Evolutionary conservation across 208 protist genomes (phyloP), one percentile per base, ranked within the genome.

Genomic region (Crithidia thermophila): DNA sequence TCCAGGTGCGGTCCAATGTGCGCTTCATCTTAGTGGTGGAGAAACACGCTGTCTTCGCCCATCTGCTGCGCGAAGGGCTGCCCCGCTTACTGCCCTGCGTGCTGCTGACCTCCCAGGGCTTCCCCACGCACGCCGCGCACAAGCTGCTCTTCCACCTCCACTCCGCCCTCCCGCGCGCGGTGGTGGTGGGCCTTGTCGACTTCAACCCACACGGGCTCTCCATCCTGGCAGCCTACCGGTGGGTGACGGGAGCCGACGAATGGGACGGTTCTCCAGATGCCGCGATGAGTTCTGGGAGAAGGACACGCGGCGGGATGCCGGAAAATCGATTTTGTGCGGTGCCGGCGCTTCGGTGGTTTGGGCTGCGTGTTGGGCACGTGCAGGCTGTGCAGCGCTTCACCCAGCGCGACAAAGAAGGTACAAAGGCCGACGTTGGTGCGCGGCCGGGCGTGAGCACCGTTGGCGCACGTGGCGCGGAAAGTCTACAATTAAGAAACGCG

Each of bases 21-120:
- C 84, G 87, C 40, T 86, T 71, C 28, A 85, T 95, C 52, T 27
- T 95, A 18, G 85, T 95, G n/a, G 71, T 95, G 8, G 87, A 95
- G 69, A 95, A 95, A 63, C 83, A 95, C 66, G 85, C 90, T 1
- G 79, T 94, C 3, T 94, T 91, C 40, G 74, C 77, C 31, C 79
- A 84, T 9, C 73, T 95, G 20, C 81, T 92, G 71, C 73, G 85
- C 20, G 83, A 87, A 30, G 58, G 73, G 11, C 64, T 92, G 5
- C 76, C 67, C n/a, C 72, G 75, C 0, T 57, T 55, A 4, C 51
- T 95, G 36, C 87, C 87, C 34, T 93, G 85, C 39, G 84, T 95
- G 34, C 61, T 95, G 51, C 64, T 95, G 10, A 95, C 87, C 11
- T 73, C 87, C 9, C 79, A 88, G n/a, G 90, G 90, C 28, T 94